Evolutionary conservation across 306 rosid species (phyloP), one percentile per base, ranked within the genome.

Genomic region (Crotalaria pallida): DNA sequence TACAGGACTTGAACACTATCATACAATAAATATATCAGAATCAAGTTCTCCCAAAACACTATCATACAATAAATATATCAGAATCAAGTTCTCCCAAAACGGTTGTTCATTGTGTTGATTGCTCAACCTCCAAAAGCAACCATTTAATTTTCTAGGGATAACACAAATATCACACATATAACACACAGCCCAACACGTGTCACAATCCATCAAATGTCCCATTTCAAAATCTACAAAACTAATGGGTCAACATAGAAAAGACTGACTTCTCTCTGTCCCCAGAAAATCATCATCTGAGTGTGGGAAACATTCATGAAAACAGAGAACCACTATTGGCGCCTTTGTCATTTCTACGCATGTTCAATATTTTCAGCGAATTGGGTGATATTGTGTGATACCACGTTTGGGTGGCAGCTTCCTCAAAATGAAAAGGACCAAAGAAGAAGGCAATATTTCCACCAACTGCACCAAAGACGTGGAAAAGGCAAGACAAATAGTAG

Each of bases 341-440:
- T 27, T 40, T 58, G 50, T 56, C 36, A 31, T 71, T 72, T 65
- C 56, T 33, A 57, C 79, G 62, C 23, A 24, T 43, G 77, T 53
- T 74, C 47, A 60, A 53, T 23, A 48, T 31, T 48, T 67, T 83
- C 52, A 83, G 67, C 84, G 87, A 76, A 83, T 79, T n/a, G 87
- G 87, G 66, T 79, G 87, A 73, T 79, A 79, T 21, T 83, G 87
- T 17, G 87, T 83, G 79, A 83, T 71, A 4, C 87, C 87, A 2
- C 84, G 74, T 67, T 83, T 83, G 51, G 87, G 87, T 5, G 87
- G 87, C 57, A 83, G 57, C 81, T 83, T 83, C 80, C 87, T 83
- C 74, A 83, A 77, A 83, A 83, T 83, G 76, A 83, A 83, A 22
- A 83, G 87, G 63, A 83, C 87, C 82, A 83, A 76, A 18, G 82